phyloP scores from a whole-genome alignment of 2,329 filamentous ascomycete genomes.

The Xylaria arbuscula region DNA sequence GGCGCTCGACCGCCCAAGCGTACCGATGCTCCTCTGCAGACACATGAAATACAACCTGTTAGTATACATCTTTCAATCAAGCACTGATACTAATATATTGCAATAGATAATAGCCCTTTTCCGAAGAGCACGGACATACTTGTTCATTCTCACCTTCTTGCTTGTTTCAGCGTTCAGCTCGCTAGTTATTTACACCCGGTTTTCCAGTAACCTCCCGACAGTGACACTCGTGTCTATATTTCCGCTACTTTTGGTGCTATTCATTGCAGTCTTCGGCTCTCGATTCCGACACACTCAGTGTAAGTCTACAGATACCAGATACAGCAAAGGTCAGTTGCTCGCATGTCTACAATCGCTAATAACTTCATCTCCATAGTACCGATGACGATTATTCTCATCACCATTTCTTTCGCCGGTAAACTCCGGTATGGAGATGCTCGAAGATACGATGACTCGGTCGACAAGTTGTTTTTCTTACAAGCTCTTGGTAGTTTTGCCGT shows the following conservation, averaged over 20 bases:
- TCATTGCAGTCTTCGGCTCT: not conserved
- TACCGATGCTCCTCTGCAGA: not conserved
- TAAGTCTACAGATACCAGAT: not conserved
- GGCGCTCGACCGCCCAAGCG: not conserved
- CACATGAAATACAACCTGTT: not conserved
- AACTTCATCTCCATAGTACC: not conserved
- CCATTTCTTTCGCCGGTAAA: not conserved
- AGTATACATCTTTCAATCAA: not conserved
- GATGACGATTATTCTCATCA: not conserved
- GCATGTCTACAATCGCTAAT: not conserved
- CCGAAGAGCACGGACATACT: not conserved
- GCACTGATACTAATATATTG: not conserved
- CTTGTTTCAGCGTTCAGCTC: not conserved
- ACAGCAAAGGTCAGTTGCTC: not conserved
- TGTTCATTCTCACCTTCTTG: not conserved
- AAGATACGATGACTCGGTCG: not conserved
- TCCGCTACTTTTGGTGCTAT: not conserved
- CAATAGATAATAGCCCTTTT: not conserved
- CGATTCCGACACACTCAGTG: not conserved
- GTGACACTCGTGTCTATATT: not conserved
- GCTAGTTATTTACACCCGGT: not conserved
- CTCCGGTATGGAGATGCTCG: not conserved
- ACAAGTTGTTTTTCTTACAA: not conserved
- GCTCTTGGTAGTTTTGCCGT: not conserved
- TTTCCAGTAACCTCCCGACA: not conserved